Conservation (phyloP, 345 rosid genomes). For the Atalantia buxifolia region DNA sequence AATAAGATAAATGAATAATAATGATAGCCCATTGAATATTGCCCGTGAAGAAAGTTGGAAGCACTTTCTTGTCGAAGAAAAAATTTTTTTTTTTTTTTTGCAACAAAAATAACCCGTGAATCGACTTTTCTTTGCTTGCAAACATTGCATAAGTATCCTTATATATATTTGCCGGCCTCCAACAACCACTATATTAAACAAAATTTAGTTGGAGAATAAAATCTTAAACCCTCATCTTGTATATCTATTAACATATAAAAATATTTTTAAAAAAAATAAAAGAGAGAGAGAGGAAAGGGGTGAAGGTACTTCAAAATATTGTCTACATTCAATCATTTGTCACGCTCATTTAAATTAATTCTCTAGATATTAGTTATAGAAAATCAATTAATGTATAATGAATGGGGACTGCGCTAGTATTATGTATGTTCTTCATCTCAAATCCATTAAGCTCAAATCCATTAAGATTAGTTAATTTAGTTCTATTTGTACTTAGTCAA, state of each 20-base stretch:
- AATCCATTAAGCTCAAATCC: too few species aligned
- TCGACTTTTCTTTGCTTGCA: slow-evolving; percentile 15
- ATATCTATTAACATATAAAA: neutral
- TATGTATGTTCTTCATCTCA: slow-evolving; percentile 4
- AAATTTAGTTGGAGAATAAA: slow-evolving; percentile 17
- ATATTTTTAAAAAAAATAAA: neutral
- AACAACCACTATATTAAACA: slow-evolving; percentile 23
- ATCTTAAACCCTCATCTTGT: slow-evolving; percentile 16
- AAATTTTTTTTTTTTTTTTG: neutral
- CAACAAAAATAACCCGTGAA: slow-evolving; percentile 2
- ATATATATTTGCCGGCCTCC: slow-evolving; percentile 18
- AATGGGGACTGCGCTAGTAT: neutral
- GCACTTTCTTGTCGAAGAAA: neutral
- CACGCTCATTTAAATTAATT: neutral
- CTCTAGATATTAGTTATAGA: neutral
- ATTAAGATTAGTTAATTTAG: neutral
- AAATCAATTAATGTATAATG: neutral
- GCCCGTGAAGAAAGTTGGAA: slow-evolving; percentile 5
- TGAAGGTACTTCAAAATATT: neutral
- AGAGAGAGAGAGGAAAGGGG: neutral
- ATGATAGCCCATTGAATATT: neutral
- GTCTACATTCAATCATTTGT: slow-evolving; percentile 26
- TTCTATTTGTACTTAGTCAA: neutral
- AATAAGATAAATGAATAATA: neutral
- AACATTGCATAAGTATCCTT: slow-evolving; percentile 14